phyloP scores from a whole-genome alignment of 768 basidiomycete genomes.

The Neoboletus subvelutipes region DNA sequence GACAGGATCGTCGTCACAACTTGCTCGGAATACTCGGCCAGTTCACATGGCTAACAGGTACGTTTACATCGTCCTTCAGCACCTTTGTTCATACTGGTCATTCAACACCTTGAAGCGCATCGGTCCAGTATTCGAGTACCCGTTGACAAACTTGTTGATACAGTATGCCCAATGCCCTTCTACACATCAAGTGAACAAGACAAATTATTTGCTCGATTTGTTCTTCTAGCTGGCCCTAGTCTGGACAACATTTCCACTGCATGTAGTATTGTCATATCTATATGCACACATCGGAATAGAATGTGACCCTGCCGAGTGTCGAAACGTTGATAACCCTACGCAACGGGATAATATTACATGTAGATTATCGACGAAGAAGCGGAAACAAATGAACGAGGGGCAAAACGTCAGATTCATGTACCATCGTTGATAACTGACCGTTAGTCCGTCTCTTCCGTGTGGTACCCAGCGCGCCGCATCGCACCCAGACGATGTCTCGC shows the following conservation, averaged over 20 bases:
- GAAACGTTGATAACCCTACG: neutral
- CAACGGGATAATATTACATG: slow-evolving; percentile 24
- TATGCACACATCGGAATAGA: neutral
- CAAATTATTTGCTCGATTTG: neutral
- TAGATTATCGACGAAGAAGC: slow-evolving; percentile 21
- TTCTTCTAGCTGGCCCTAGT: neutral
- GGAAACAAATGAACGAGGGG: slow-evolving; percentile 1
- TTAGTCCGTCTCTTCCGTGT: slow-evolving; percentile 79
- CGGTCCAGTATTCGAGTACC: neutral
- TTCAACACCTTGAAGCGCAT: neutral
- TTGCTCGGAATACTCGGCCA: neutral
- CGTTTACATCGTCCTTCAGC: neutral
- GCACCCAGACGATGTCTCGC: slow-evolving; percentile 78
- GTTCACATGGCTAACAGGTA: neutral
- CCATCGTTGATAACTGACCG: neutral
- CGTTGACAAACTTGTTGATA: neutral
- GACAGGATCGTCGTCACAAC: neutral
- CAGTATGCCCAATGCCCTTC: neutral
- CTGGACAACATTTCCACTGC: neutral
- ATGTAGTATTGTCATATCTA: neutral
- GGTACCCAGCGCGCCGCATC: slow-evolving; percentile 88
- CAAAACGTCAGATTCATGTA: neutral
- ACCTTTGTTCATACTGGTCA: neutral
- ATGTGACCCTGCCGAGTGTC: neutral
- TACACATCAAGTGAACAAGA: neutral